Percentiles rank a stretch among this genome's conserved stretches.
Evolutionary conservation across 2,329 filamentous ascomycete genomes (phyloP).

Genomic region (Acarospora socialis): DNA sequence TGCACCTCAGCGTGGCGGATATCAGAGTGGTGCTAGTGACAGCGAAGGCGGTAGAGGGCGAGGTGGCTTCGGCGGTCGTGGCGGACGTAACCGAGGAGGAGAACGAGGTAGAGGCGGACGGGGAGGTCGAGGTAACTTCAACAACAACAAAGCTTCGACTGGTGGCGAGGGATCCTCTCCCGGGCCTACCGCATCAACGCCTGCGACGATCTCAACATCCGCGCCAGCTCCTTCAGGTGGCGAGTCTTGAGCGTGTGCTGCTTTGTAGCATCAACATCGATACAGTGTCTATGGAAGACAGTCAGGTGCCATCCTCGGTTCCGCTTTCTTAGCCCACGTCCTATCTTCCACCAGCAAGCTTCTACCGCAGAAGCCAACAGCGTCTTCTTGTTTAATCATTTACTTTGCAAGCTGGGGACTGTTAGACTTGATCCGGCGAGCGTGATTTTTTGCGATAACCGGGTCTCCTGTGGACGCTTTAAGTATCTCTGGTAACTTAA

Average conservation of each 20-base stretch:
- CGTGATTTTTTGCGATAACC: too few species aligned
- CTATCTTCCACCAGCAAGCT: too few species aligned
- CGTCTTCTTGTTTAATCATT: background rate
- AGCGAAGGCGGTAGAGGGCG: conserved; percentile 54
- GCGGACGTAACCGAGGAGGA: conserved; percentile 39
- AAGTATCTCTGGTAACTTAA: too few species aligned
- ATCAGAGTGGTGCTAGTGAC: conserved; percentile 71
- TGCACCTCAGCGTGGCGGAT: conserved; percentile 53
- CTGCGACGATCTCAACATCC: conserved; percentile 2
- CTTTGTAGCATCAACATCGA: too few species aligned
- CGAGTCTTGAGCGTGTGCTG: conserved; percentile 3
- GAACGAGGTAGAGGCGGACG: conserved; percentile 42
- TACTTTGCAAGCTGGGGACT: too few species aligned
- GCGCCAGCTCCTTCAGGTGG: conserved; percentile 2
- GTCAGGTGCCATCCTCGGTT: too few species aligned
- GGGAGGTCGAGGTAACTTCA: conserved; percentile 42
- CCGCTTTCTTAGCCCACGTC: too few species aligned
- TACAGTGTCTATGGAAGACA: too few species aligned
- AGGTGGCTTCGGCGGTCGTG: conserved; percentile 43
- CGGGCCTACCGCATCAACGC: conserved; percentile 23
- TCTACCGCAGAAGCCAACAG: background rate
- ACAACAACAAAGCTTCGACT: conserved; percentile 35
- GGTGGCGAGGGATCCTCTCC: conserved; percentile 42
- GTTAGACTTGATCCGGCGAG: too few species aligned
- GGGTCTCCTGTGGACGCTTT: too few species aligned